Percentiles rank a stretch among this genome's conserved stretches.
Conservation (phyloP, 345 rosid species). For the Moricandia arvensis region DNA sequence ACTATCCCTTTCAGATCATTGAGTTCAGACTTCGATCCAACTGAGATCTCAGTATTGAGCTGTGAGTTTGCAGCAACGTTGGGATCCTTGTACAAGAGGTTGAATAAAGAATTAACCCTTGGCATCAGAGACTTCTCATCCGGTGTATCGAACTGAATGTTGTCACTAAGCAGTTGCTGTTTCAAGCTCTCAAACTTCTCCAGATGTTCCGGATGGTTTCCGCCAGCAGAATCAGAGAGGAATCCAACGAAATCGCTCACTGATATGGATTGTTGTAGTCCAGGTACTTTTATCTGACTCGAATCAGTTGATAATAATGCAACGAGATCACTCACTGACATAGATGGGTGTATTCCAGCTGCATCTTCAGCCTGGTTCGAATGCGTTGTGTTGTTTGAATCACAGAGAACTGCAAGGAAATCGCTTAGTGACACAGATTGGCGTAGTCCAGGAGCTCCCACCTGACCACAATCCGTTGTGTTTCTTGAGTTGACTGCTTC, state of each 20-base stretch:
- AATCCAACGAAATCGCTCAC: conserved; percentile 82
- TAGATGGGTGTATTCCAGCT: conserved; percentile 73
- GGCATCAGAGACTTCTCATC: conserved; percentile 97
- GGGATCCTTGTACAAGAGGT: conserved; percentile 88
- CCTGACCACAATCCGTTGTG: conserved; percentile 47
- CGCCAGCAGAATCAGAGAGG: conserved; percentile 69
- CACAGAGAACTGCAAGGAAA: neutral
- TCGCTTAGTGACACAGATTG: neutral
- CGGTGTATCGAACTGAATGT: conserved; percentile 61
- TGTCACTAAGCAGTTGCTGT: conserved; percentile 79
- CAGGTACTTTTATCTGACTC: conserved; percentile 85
- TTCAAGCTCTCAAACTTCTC: conserved; percentile 73
- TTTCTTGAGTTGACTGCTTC: conserved; percentile 69
- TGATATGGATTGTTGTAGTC: conserved; percentile 85
- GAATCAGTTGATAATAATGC: conserved; percentile 43
- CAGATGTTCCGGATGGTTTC: conserved; percentile 50
- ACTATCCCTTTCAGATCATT: conserved; percentile 32
- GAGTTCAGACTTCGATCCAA: conserved; percentile 39
- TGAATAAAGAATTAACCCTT: conserved; percentile 92
- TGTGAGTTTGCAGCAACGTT: conserved; percentile 49
- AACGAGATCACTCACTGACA: conserved; percentile 86
- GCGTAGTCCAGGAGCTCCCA: conserved; percentile 59
- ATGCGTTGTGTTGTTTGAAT: conserved; percentile 48
- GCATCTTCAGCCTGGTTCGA: conserved; percentile 71
- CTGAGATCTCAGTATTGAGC: conserved; percentile 46